Evolutionary conservation across 2,329 filamentous ascomycete species (phyloP).

Genomic region (Sporothrix pallida): DNA sequence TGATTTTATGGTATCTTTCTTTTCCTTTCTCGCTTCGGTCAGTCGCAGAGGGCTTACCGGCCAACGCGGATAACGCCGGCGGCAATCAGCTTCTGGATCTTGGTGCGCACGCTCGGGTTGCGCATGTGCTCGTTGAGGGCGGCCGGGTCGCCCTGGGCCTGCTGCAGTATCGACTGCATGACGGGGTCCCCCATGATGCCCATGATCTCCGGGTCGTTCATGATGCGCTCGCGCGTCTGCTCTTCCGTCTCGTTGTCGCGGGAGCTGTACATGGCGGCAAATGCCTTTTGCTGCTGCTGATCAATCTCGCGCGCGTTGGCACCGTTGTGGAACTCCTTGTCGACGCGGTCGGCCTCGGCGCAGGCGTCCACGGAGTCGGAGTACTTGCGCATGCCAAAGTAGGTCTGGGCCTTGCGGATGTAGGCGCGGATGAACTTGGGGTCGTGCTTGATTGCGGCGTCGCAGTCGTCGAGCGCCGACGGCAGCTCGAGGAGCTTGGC

Average conservation of each 20-base stretch:
- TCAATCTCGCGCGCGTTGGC: conserved; percentile 92
- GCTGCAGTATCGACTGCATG: conserved; percentile 96
- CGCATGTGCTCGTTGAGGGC: conserved; percentile 97
- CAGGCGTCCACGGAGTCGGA: conserved; percentile 92
- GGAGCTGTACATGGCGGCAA: conserved; percentile 85
- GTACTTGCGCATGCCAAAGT: conserved; percentile 98
- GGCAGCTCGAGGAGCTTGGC: conserved; percentile 97
- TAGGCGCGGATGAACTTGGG: conserved; percentile 93
- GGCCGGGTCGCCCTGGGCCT: conserved; percentile 90
- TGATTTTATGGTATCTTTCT: background rate
- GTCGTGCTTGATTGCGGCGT: conserved; percentile 88
- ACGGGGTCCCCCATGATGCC: conserved; percentile 91
- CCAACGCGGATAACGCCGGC: conserved; percentile 84
- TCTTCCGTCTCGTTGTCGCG: conserved; percentile 95
- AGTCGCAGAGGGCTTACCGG: conserved; percentile 21
- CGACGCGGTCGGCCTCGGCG: conserved; percentile 77
- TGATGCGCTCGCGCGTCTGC: conserved; percentile 88
- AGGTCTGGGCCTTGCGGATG: conserved; percentile 93
- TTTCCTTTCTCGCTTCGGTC: background rate
- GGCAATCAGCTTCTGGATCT: conserved; percentile 93
- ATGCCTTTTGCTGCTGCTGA: conserved; percentile 89
- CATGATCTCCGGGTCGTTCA: conserved; percentile 93
- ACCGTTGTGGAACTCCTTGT: conserved; percentile 69
- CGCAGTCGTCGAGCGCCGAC: conserved; percentile 89
- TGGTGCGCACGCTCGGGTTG: conserved; percentile 81